Percentiles rank a stretch among this genome's conserved stretches.
phyloP scores from a whole-genome alignment of 1,284 basidiomycete genomes.

The Ustilago tritici region DNA sequence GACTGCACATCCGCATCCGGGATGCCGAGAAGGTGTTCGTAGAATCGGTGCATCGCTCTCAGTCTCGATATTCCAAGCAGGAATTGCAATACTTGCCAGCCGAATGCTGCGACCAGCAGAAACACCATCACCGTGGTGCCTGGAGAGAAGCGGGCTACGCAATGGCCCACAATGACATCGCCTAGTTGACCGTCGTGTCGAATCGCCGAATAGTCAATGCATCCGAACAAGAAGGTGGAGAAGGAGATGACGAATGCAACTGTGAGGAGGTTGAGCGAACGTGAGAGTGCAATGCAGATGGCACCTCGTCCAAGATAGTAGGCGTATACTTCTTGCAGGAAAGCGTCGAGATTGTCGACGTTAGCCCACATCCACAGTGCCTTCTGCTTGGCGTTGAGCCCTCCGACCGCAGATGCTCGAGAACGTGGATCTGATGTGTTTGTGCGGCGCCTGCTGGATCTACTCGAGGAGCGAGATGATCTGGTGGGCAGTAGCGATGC shows the following conservation, averaged over 20 bases:
- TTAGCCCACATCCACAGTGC: slow-evolving; percentile 99
- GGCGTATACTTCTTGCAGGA: slow-evolving; percentile 91
- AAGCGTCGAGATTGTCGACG: slow-evolving; percentile 93
- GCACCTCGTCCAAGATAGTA: slow-evolving; percentile 97
- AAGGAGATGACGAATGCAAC: slow-evolving; percentile 97
- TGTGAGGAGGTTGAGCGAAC: slow-evolving; percentile 90
- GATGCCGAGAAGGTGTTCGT: slow-evolving; percentile 74
- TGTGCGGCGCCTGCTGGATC: slow-evolving; percentile 20
- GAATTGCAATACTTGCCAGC: slow-evolving; percentile 74
- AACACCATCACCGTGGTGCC: slow-evolving; percentile 74
- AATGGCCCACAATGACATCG: slow-evolving; percentile 64
- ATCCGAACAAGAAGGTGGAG: slow-evolving; percentile 93
- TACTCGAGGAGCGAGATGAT: slow-evolving; percentile 20
- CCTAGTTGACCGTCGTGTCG: slow-evolving; percentile 63
- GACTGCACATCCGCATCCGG: slow-evolving; percentile 89
- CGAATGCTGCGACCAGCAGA: slow-evolving; percentile 82
- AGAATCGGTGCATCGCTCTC: slow-evolving; percentile 91
- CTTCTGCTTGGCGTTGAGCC: slow-evolving; percentile 53
- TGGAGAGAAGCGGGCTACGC: slow-evolving; percentile 81
- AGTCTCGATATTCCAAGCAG: slow-evolving; percentile 77
- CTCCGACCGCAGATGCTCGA: slow-evolving; percentile 34
- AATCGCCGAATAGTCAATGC: slow-evolving; percentile 87
- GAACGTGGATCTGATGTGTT: slow-evolving; percentile 28
- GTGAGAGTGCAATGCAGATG: slow-evolving; percentile 88
- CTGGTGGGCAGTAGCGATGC: neutral